These are phyloP conservation scores for Trichoderma semiorbis DNA, from an alignment of 2,329 filamentous ascomycete species.

Conservation along the genomic window DNA sequence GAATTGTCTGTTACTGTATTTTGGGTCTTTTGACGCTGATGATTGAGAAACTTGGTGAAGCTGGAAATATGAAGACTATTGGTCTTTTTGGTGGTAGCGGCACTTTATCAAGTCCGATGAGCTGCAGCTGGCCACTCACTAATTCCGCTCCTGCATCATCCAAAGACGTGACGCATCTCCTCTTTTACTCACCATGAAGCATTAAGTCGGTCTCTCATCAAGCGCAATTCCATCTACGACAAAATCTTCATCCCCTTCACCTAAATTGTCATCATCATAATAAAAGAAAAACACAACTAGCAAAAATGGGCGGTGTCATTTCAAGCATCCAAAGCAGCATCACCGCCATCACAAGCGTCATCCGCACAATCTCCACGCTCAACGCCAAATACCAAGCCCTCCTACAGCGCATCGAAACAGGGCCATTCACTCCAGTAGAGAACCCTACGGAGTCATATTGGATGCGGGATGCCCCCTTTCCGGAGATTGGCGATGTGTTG, in stretches of 20 bases:
- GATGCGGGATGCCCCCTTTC: conserved; percentile 42
- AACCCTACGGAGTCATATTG: conserved; percentile 46
- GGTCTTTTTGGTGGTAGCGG: not conserved
- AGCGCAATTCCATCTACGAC: not conserved
- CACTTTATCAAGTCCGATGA: not conserved
- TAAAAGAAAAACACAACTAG: not conserved
- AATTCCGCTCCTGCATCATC: not conserved
- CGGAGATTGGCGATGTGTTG: conserved; percentile 36
- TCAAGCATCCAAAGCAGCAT: conserved; percentile 27
- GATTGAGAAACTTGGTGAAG: not conserved
- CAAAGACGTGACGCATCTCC: not conserved
- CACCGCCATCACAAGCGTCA: conserved; percentile 25
- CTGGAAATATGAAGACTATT: not conserved
- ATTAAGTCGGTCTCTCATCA: not conserved
- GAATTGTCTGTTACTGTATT: not conserved
- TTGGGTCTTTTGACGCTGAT: not conserved
- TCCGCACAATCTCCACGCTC: conserved; percentile 28
- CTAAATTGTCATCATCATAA: not conserved
- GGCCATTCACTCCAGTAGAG: conserved; percentile 40
- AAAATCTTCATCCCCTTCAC: not conserved
- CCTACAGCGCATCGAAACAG: conserved; percentile 29
- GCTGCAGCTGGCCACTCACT: not conserved
- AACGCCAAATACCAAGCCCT: conserved; percentile 29
- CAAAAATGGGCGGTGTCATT: conserved; percentile 34
- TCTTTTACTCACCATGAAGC: not conserved